These are phyloP conservation scores for Pelagophyceae sp. DNA, from an alignment of 352 stramenopile species.

Conservation along the genomic window DNA sequence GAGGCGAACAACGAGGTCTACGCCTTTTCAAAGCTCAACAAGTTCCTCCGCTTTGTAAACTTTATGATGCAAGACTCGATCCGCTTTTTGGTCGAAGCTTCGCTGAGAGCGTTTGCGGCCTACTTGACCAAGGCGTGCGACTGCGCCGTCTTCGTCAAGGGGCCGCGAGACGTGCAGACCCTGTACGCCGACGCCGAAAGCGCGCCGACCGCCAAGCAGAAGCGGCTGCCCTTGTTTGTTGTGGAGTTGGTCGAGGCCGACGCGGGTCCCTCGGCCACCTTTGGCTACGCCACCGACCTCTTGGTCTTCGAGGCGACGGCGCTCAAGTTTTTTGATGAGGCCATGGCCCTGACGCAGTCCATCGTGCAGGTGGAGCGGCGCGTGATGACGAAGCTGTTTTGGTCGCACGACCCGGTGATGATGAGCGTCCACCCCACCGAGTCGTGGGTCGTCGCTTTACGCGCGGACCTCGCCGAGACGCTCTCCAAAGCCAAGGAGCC, in stretches of 20 bases:
- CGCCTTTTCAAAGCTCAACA: conserved; percentile 49
- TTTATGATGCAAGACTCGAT: conserved; percentile 59
- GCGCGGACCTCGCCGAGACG: conserved; percentile 37
- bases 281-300: conserved; percentile 62
- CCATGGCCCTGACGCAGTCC: conserved; percentile 62
- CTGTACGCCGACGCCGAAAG: conserved; percentile 24
- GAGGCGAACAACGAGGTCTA: conserved; percentile 52
- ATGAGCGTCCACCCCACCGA: conserved; percentile 65
- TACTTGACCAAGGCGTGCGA: conserved; percentile 32
- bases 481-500: conserved; percentile 23
- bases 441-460: conserved; percentile 61
- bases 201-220: neutral
- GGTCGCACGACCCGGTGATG: conserved; percentile 77
- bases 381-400: conserved; percentile 88
- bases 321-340: conserved; percentile 63
- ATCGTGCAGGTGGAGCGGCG: conserved; percentile 76
- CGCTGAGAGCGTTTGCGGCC: conserved; percentile 29
- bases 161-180: conserved; percentile 21
- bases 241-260: conserved; percentile 39
- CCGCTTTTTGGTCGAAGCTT: conserved; percentile 35
- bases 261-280: conserved; percentile 26
- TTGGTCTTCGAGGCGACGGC: conserved; percentile 60
- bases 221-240: conserved; percentile 38
- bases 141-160: conserved; percentile 25
- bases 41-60: conserved; percentile 53